Evolutionary conservation across 352 stramenopile genomes (phyloP), one percentile per base, ranked within the genome.

Genomic region (Phytophthora foliorum): DNA sequence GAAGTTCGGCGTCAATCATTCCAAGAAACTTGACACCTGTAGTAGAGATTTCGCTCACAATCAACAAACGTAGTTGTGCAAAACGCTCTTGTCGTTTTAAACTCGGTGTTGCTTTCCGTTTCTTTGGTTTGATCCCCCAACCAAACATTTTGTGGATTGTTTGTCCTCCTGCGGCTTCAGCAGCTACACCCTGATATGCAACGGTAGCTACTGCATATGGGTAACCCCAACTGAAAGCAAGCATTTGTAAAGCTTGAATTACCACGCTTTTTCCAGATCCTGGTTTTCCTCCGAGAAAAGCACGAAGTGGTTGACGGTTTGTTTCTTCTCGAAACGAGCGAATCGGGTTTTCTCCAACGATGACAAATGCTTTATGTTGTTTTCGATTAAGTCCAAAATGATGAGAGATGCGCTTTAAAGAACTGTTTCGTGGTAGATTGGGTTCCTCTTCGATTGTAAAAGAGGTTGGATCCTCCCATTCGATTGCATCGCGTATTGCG

Each of bases 131-230:
- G 10, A 44, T 42, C 6, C 39, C 54, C 41, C 54, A 61, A 45
- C 39, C 54, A 44, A 53, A 52, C 29, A 44, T 61, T 24, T 52
- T 61, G 17, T 52, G 41, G 16, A 52, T 61, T 1, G 54, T 52
- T 52, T 61, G n/a, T 1, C 25, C 41, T 11, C 32, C 32, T 6
- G 32, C 32, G 3, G 32, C 32, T 10, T 38, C 3, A 6, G 32
- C 32, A 38, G 32, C 32, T 38, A 38, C 32, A 11, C 32, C 32
- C 10, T 38, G 32, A 38, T 38, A 38, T 38, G 11, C 32, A 38
- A 38, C 32, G 3, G 32, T 38, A 11, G 32, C 41, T 5, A 61
- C 54, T 25, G 54, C 54, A n/a, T 61, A 52, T 2, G 54, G 9
- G 24, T 61, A 17, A 17, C 25, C 54, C 41, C 54, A 61, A 21